Conservation (phyloP, 2,329 filamentous ascomycete genomes). For the Dothistroma septosporum region DNA sequence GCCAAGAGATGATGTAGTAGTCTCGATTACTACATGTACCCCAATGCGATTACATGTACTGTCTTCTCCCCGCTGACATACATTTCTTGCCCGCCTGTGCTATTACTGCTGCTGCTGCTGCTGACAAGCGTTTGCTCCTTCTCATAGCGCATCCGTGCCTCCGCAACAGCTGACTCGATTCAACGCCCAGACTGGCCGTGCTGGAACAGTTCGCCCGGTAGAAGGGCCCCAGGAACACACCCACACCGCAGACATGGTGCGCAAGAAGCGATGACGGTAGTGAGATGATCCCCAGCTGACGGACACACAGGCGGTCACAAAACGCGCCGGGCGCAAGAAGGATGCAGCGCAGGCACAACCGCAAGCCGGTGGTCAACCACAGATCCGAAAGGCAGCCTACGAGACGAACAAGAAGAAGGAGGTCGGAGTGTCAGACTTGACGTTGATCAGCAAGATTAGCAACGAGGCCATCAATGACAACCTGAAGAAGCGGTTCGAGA, state of each 20-base stretch:
- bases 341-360: conserved; percentile 42
- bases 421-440: conserved; percentile 96
- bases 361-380: conserved; percentile 50
- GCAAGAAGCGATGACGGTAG: neutral
- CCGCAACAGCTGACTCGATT: neutral
- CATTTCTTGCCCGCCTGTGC: neutral
- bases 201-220: neutral
- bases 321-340: conserved; percentile 57
- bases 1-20: neutral
- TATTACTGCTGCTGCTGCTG: neutral
- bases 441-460: conserved; percentile 94
- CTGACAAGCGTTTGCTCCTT: neutral
- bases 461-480: conserved; percentile 99
- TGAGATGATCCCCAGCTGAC: neutral
- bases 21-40: neutral
- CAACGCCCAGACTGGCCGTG: neutral
- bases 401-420: conserved; percentile 98
- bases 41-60: neutral
- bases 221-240: neutral
- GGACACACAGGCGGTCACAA: conserved; percentile 49
- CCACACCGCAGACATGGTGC: conserved; percentile 4
- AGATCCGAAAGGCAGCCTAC: conserved; percentile 92
- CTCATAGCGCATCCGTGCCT: neutral
- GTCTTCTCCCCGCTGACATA: neutral
- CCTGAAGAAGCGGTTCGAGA: conserved; percentile 95